Percentiles rank a stretch among this genome's conserved stretches.
Conservation (phyloP, 768 basidiomycete species). For the Boletus edulis region DNA sequence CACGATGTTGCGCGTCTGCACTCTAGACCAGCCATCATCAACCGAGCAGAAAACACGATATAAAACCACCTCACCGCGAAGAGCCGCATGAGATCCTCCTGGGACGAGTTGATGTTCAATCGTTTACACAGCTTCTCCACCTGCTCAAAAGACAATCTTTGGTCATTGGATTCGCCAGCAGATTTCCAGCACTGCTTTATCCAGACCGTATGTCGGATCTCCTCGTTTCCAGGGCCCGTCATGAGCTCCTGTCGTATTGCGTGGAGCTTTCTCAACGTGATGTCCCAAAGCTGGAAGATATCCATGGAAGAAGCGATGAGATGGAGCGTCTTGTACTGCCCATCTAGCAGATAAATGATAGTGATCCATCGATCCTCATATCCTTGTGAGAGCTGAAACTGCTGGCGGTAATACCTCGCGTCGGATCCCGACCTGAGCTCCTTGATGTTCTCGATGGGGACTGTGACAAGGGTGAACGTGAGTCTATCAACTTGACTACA, state of each 20-base stretch:
- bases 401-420: slow-evolving; percentile 67
- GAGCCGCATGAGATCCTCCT: slow-evolving; percentile 49
- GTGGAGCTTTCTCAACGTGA: slow-evolving; percentile 61
- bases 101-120: slow-evolving; percentile 60
- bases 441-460: slow-evolving; percentile 83
- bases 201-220: slow-evolving; percentile 69
- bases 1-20: slow-evolving; percentile 55
- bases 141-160: slow-evolving; percentile 66
- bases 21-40: slow-evolving; percentile 38
- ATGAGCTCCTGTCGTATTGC: slow-evolving; percentile 68
- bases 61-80: slow-evolving; percentile 48
- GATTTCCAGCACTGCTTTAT: slow-evolving; percentile 81
- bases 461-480: slow-evolving; percentile 36
- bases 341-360: slow-evolving; percentile 76
- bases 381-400: slow-evolving; percentile 61
- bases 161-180: slow-evolving; percentile 59
- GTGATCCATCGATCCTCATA: slow-evolving; percentile 80
- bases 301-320: slow-evolving; percentile 69
- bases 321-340: slow-evolving; percentile 82
- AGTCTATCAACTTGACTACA: neutral
- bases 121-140: slow-evolving; percentile 68
- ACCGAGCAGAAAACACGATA: neutral
- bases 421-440: slow-evolving; percentile 78
- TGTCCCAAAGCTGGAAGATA: slow-evolving; percentile 62
- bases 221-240: slow-evolving; percentile 61